Conservation (phyloP, 1,139 yeast genomes). For the Geotrichum reessii region DNA sequence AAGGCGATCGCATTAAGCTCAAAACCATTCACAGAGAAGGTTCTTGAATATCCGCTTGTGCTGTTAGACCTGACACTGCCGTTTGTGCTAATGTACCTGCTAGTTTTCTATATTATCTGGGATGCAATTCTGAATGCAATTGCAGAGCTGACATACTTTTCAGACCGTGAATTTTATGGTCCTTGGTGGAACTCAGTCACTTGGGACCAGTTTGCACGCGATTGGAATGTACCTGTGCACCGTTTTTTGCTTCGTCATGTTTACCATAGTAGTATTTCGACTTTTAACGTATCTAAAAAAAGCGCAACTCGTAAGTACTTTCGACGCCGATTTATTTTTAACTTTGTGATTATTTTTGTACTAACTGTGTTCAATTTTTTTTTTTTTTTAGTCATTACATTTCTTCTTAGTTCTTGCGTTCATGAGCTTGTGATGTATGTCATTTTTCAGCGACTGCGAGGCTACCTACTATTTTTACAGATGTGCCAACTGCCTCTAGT, state of each 20-base stretch:
- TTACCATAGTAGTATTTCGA: slow-evolving; percentile 82
- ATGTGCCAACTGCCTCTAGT: slow-evolving; percentile 60
- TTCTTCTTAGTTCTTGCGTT: slow-evolving; percentile 69
- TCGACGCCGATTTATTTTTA: background rate
- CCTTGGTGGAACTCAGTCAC: slow-evolving; percentile 97
- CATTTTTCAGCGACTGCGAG: slow-evolving; percentile 71
- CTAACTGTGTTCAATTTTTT: background rate
- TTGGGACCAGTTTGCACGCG: slow-evolving; percentile 90
- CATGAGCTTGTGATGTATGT: slow-evolving; percentile 94
- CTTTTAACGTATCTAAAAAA: slow-evolving; percentile 57
- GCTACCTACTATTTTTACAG: slow-evolving; percentile 72
- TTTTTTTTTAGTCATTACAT: slow-evolving; percentile 51
- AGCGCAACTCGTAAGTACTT: slow-evolving; percentile 49
- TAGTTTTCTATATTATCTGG: slow-evolving; percentile 88
- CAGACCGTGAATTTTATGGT: slow-evolving; percentile 88
- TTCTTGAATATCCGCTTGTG: slow-evolving; percentile 52
- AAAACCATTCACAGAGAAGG: slow-evolving; percentile 44
- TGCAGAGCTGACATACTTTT: slow-evolving; percentile 81
- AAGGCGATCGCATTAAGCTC: slow-evolving; percentile 50
- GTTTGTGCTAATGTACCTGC: slow-evolving; percentile 54
- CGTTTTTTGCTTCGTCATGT: slow-evolving; percentile 85
- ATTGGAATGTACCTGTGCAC: slow-evolving; percentile 97
- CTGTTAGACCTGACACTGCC: slow-evolving; percentile 76
- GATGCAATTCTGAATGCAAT: slow-evolving; percentile 83
- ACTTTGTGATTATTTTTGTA: background rate